Conservation (phyloP, 2,329 filamentous ascomycete species). For the Colletotrichum cereale region DNA sequence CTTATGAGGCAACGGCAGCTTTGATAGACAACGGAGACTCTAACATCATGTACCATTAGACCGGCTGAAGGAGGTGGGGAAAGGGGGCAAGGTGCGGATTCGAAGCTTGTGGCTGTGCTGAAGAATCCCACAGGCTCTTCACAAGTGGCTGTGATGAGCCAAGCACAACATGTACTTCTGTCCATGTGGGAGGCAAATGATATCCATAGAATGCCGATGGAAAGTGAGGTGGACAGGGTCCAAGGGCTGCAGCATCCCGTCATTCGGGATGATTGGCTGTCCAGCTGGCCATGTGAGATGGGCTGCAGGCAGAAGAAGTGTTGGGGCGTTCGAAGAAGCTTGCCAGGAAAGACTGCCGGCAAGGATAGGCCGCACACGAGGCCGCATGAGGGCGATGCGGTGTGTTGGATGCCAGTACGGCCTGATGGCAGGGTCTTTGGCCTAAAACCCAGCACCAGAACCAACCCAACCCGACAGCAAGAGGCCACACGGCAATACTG, state of each 20-base stretch:
- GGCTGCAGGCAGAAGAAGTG: constrained; percentile 13
- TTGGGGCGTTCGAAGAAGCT: constrained; percentile 34
- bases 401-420: constrained; percentile 23
- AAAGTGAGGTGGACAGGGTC: constrained; percentile 3
- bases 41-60: neutral
- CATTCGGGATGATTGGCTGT: constrained; percentile 12
- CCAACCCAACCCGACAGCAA: constrained; percentile 14
- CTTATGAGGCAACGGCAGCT: neutral
- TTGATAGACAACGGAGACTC: neutral
- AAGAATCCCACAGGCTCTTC: constrained; percentile 1
- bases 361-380: constrained; percentile 31
- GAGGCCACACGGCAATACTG: constrained; percentile 14
- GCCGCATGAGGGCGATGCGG: constrained; percentile 30
- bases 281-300: constrained; percentile 7
- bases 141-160: neutral
- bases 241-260: constrained; percentile 7
- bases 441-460: neutral
- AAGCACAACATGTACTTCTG: neutral
- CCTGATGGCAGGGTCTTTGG: neutral
- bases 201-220: constrained; percentile 4
- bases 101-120: neutral
- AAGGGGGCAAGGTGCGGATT: neutral
- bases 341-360: constrained; percentile 35
- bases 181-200: neutral
- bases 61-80: neutral